Evolutionary conservation across 306 rosid species (phyloP), one percentile per base, ranked within the genome.

Genomic region (Arachis hypogaea): DNA sequence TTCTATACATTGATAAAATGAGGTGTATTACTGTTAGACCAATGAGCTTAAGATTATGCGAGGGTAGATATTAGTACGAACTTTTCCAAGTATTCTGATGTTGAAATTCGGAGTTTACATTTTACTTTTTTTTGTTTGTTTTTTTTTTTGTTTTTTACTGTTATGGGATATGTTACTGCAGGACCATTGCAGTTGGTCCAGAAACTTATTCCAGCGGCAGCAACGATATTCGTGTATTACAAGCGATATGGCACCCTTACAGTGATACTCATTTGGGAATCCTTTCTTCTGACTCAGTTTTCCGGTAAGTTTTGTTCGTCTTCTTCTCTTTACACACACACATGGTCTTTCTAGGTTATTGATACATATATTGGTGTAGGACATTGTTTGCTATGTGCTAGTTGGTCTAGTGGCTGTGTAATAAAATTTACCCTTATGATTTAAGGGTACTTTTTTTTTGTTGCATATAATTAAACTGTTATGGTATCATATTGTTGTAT

Each of bases 211-310:
- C 77, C 33, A 57, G 68, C 6, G 82, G 80, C 49, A 68, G 79
- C 86, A 86, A 78, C 73, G 81, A 84, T 59, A 84, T 92, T 73
- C 88, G 88, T 41, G 74, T 85, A 14, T 81, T 92, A 65, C 84
- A 94, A 80, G 93, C 85, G 59, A 82, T 82, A 36, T 92, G 99
- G 98, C 97, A 95, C 80, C 96, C 97, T 12, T 84, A 81, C 77
- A 90, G 99, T 71, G 87, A 86, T 47, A 84, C 85, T 67, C 96
- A 95, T 82, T 71, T 92, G 84, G 99, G 99, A 77, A 79, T 94
- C 75, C 96, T 94, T 62, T 92, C 99, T 63, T 88, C 97, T 69
- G 97, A 94, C 80, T 87, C 97, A 7, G 96, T 94, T 83, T 90
- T 94, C 88, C 81, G 99, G 99, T 94, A 81, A 77, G 59, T 63